Conservation (phyloP, 331 rosid species). For the Phaseolus coccineus region DNA sequence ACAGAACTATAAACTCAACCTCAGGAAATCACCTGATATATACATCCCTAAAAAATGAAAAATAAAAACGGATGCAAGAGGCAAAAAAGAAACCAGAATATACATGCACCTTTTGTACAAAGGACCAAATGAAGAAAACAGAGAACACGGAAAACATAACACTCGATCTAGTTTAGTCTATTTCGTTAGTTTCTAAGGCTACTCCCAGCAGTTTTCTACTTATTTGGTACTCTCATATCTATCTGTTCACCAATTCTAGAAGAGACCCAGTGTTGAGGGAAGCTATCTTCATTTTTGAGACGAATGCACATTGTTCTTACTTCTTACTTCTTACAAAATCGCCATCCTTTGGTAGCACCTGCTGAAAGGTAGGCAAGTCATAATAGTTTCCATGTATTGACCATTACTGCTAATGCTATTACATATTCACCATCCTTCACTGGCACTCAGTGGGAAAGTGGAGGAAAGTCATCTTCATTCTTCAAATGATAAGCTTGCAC, state of each 20-base stretch:
- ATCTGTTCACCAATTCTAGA: conserved; percentile 37
- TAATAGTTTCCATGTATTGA: conserved; percentile 53
- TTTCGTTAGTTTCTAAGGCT: conserved; percentile 58
- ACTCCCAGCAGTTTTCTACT: conserved; percentile 52
- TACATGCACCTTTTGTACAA: conserved; percentile 60
- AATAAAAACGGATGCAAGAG: conserved; percentile 41
- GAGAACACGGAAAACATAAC: conserved; percentile 42
- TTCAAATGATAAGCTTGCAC: conserved; percentile 75
- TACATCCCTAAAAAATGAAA: conserved; percentile 53
- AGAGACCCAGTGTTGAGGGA: conserved; percentile 51
- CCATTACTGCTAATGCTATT: conserved; percentile 53
- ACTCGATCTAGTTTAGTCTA: conserved; percentile 49
- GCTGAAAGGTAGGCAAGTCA: conserved; percentile 58
- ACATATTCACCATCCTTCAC: conserved; percentile 55
- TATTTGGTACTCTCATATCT: conserved; percentile 49
- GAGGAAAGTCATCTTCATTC: conserved; percentile 87
- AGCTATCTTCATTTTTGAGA: conserved; percentile 51
- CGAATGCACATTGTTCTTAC: conserved; percentile 52
- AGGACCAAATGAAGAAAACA: conserved; percentile 40
- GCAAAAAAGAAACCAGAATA: conserved; percentile 38
- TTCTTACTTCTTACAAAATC: conserved; percentile 56
- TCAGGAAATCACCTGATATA: conserved; percentile 52
- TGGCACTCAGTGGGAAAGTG: conserved; percentile 65
- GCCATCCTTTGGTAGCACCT: conserved; percentile 54
- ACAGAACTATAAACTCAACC: conserved; percentile 47